Evolutionary conservation across 1,284 basidiomycete genomes (phyloP).

Genomic region (Cutaneotrichosporon sp.): DNA sequence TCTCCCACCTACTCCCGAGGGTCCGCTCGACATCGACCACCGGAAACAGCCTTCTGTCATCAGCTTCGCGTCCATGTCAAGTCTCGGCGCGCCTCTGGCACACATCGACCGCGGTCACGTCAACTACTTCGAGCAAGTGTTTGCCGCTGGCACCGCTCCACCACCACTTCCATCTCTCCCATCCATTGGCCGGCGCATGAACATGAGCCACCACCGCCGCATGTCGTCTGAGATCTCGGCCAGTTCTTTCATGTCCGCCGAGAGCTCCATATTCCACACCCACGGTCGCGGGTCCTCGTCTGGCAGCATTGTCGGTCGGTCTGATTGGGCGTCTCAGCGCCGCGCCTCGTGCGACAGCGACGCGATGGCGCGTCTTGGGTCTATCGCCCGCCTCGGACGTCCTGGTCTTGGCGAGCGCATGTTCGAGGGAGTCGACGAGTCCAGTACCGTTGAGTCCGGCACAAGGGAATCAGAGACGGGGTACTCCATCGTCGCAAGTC

Average conservation of each 20-base stretch:
- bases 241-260: conserved; percentile 51
- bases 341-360: conserved; percentile 64
- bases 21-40: conserved; percentile 20
- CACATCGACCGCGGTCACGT: conserved; percentile 72
- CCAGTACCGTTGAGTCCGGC: not conserved
- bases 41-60: conserved; percentile 61
- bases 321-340: conserved; percentile 64
- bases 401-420: conserved; percentile 84
- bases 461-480: not conserved
- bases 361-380: conserved; percentile 63
- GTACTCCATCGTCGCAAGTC: not conserved
- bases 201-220: conserved; percentile 28
- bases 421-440: conserved; percentile 65
- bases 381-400: conserved; percentile 61
- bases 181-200: conserved; percentile 37
- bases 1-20: conserved; percentile 5
- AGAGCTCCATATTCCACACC: conserved; percentile 30
- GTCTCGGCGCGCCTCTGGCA: conserved; percentile 68
- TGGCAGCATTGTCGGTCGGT: conserved; percentile 61
- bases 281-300: conserved; percentile 55
- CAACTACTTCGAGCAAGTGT: conserved; percentile 60
- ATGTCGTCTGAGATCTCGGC: conserved; percentile 58
- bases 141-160: conserved; percentile 33
- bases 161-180: conserved; percentile 48
- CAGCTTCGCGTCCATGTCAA: conserved; percentile 78